A percentile compares a stretch with the other conserved stretches of the same genome.
phyloP scores from a whole-genome alignment of 2,329 filamentous ascomycete species.

The Stenocarpella maydis region DNA sequence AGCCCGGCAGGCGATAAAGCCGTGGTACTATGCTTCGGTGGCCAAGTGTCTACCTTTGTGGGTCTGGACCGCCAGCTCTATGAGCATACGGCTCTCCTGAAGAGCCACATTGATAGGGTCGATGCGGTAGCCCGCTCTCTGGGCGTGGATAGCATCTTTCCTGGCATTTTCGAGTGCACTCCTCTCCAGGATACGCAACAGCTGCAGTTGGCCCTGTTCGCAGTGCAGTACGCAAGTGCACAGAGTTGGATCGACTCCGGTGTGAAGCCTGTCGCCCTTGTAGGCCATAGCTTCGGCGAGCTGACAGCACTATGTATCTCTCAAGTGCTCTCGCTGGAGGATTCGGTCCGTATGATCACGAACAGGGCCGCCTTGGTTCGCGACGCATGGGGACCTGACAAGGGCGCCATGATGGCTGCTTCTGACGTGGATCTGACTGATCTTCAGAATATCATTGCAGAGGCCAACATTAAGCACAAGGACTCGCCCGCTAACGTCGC shows the following conservation, averaged over 20 bases:
- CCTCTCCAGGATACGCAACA: constrained; percentile 39
- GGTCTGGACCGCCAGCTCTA: constrained; percentile 45
- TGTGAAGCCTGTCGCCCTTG: constrained; percentile 39
- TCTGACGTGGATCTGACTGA: neutral
- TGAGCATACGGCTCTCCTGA: constrained; percentile 39
- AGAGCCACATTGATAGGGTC: constrained; percentile 39
- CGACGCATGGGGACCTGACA: constrained; percentile 47
- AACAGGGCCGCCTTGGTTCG: constrained; percentile 43
- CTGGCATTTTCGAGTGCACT: neutral
- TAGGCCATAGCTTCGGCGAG: constrained; percentile 55
- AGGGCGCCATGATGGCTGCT: constrained; percentile 50
- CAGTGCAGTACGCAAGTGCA: constrained; percentile 49
- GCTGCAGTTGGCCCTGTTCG: constrained; percentile 51
- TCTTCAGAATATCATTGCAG: neutral
- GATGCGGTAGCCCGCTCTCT: constrained; percentile 31
- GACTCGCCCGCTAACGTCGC: constrained; percentile 47
- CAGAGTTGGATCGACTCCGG: constrained; percentile 49
- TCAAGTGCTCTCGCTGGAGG: constrained; percentile 42
- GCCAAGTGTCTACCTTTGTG: constrained; percentile 44
- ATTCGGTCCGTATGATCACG: constrained; percentile 43
- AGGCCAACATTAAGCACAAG: neutral
- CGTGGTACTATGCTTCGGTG: constrained; percentile 25
- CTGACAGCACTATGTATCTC: constrained; percentile 50
- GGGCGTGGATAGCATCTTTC: constrained; percentile 40
- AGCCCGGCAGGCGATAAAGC: neutral